Evolutionary conservation across 75 land plant genomes (phyloP).

Genomic region (Isoetes taiwanensis): DNA sequence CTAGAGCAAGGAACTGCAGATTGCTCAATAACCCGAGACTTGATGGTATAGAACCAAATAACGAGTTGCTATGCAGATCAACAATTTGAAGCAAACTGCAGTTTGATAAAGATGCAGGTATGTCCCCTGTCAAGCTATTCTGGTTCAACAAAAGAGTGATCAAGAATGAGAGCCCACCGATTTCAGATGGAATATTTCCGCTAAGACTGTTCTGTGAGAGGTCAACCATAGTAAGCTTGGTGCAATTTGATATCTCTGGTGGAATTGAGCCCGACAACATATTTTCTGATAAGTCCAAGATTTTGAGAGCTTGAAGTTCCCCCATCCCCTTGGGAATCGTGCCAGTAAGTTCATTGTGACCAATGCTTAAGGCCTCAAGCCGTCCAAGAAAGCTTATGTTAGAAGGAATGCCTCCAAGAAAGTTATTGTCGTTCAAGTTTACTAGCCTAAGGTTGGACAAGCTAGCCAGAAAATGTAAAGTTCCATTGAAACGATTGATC

Average conservation of each 20-base stretch:
- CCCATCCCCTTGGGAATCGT: conserved; percentile 42
- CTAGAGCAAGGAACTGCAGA: conserved; percentile 40
- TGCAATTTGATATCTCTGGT: conserved; percentile 23
- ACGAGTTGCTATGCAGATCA: conserved; percentile 36
- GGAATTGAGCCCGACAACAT: conserved; percentile 39
- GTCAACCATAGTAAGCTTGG: conserved; percentile 38
- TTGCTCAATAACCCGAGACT: conserved; percentile 18
- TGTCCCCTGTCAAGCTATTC: conserved; percentile 49
- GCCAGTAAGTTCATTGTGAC: conserved; percentile 40
- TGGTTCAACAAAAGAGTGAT: conserved; percentile 22
- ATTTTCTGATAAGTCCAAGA: conserved; percentile 33
- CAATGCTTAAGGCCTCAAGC: conserved; percentile 34
- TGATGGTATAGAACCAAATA: conserved; percentile 34
- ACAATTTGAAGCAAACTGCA: conserved; percentile 28
- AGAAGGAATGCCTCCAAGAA: conserved; percentile 42
- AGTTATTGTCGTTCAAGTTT: conserved; percentile 41
- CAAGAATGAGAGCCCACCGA: conserved; percentile 35
- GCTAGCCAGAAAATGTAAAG: conserved; percentile 31
- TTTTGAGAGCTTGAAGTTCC: conserved; percentile 35
- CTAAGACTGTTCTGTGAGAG: conserved; percentile 35
- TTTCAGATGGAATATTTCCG: conserved; percentile 35
- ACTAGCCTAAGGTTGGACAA: conserved; percentile 33
- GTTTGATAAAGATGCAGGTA: conserved; percentile 30
- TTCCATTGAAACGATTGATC: conserved; percentile 65
- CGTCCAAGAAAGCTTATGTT: conserved; percentile 33